Percentiles rank a stretch among this genome's conserved stretches.
These are phyloP conservation scores for Metarhizium humberi DNA, from an alignment of 2,329 filamentous ascomycete genomes.

Conservation along the genomic window DNA sequence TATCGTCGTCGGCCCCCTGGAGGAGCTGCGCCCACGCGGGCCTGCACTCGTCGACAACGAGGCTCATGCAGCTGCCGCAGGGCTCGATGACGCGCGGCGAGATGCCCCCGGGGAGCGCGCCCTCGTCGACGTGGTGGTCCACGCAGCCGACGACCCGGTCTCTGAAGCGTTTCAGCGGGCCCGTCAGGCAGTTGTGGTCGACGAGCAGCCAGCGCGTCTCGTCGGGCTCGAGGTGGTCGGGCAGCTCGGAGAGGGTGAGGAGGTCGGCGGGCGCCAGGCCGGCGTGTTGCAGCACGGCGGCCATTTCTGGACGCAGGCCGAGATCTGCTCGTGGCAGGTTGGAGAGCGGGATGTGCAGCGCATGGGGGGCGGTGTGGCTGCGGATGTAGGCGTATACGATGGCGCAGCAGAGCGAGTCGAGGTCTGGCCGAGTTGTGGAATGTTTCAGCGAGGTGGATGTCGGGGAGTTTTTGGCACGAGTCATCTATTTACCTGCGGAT, in stretches of 20 bases:
- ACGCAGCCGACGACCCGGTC: slow-evolving; percentile 53
- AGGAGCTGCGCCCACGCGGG: slow-evolving; percentile 47
- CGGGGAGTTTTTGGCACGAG: not conserved
- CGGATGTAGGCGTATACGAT: slow-evolving; percentile 67
- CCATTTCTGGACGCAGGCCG: slow-evolving; percentile 62
- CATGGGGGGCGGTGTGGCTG: slow-evolving; percentile 44
- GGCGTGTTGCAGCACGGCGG: slow-evolving; percentile 52
- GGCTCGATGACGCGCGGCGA: slow-evolving; percentile 54
- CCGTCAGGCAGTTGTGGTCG: slow-evolving; percentile 69
- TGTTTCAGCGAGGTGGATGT: slow-evolving; percentile 6
- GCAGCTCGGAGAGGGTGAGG: slow-evolving; percentile 48
- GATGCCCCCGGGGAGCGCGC: slow-evolving; percentile 34
- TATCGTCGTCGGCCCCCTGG: not conserved
- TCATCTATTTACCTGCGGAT: slow-evolving; percentile 42
- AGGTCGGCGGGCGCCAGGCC: slow-evolving; percentile 52
- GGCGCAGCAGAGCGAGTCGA: slow-evolving; percentile 71
- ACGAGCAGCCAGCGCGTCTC: slow-evolving; percentile 65
- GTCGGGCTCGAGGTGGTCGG: slow-evolving; percentile 35
- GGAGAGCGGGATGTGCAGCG: slow-evolving; percentile 61
- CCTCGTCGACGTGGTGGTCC: slow-evolving; percentile 73
- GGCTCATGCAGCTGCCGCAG: slow-evolving; percentile 63
- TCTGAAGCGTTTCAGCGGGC: slow-evolving; percentile 44
- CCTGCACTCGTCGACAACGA: slow-evolving; percentile 53
- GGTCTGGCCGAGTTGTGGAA: slow-evolving; percentile 39
- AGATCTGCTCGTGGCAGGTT: slow-evolving; percentile 63